Evolutionary conservation across 2,329 filamentous ascomycete genomes (phyloP), one percentile per base, ranked within the genome.

Genomic region (Aureobasidium namibiae): DNA sequence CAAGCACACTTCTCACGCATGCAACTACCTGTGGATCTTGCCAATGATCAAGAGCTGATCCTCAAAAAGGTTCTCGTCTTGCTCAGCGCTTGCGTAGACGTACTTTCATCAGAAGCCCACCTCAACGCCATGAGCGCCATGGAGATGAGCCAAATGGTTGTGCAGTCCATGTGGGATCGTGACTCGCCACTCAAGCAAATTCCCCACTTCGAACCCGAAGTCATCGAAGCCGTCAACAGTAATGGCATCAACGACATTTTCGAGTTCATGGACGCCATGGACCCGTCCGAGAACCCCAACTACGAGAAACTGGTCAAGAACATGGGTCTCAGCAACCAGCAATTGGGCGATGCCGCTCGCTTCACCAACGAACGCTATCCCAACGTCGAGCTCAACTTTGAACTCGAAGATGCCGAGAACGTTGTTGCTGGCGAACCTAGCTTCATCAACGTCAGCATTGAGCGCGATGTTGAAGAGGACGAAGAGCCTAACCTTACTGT

Each of bases 111-210:
- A 0, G 92, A 99, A 67, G 94, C 92, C 14, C 90, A 96, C 68
- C 81, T 99, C 63, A 99, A 99, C 70, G 92, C 94, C 61, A 95
- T 96, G 87, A 92, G 88, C 67, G 94, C 94, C 29, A 99, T 99
- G 92, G 94, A 99, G 73, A 90, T 99, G 83, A 95, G 90, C 13
- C 94, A 99, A 71, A 99, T 99, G 94, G 90, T 95, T 56, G 92
- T 99, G 3, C 94, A 99, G 75, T 92, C 88, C 52, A 96, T 97
- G 90, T 99, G 94, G 94, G 92, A 99, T 75, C 88, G 92, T 60
- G 94, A 99, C 73, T 95, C 89, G 67, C 92, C 94, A 39, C 81
- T 99, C 65, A 96, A 96, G 78, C 94, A 99, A 74, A 96, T 99
- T 69, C 94, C 94, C 65, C 90, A 97, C 76, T 97, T 97, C 72